Evolutionary conservation across 371 early-diverging fungal species (phyloP), one percentile per base, ranked within the genome.

Genomic region (Rhizopus microsporus): DNA sequence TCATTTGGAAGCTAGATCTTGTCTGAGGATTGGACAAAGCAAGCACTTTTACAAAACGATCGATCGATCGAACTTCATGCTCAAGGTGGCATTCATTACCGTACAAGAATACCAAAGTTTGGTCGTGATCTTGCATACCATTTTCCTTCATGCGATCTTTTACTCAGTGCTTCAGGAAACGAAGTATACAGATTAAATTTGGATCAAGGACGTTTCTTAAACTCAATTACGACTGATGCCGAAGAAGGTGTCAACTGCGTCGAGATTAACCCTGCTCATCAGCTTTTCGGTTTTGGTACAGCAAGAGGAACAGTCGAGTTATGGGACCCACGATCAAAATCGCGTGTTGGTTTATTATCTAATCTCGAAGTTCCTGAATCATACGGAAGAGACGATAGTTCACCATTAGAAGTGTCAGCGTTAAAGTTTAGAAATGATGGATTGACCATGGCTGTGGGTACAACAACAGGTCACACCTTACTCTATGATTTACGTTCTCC

Each of bases 11-110:
- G 59, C 35, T 74, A 88, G 86, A 81, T 96, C 13, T 74, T 99
- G 38, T 92, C 93, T 1, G 96, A 98, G 62, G 99, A 99, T 78
- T 98, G 97, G 96, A 95, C 95, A 33, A 99, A 99, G 72, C 78
- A 89, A 5, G 95, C 94, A 17, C 87, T 93, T 50, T 74, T 99
- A 71, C 97, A 97, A 74, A 81, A 83, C 39, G 98, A 98, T 72
- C 86, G 98, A 48, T 84, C 90, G n/a, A 69, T 99, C 7, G 99
- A 99, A 79, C 93, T 99, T 62, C 99, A 99, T 69, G 80, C 94
- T 6, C 97, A 96, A 66, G 94, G 91, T 17, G 99, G 98, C 51
- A 77, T 96, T 72, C 97, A 98, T 67, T 97, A 95, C 66, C 83
- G 88, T 55, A 94, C 97, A n/a, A 85, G 97, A 67, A 90, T 99